Evolutionary conservation across 2,329 filamentous ascomycete species (phyloP), one percentile per base, ranked within the genome.

Genomic region (Neofusicoccum sp.): DNA sequence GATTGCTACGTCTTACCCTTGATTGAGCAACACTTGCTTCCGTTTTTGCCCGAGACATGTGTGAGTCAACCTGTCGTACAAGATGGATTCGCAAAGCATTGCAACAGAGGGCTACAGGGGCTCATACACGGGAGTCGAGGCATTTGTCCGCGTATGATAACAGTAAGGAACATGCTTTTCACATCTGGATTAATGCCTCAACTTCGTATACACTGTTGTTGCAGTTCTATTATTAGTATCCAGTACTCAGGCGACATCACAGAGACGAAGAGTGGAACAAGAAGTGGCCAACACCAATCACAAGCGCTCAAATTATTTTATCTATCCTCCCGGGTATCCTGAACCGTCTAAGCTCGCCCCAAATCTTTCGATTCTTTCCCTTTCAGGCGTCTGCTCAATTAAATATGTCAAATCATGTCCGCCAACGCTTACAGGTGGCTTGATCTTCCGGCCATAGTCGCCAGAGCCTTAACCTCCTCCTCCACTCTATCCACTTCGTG

Each of bases 401-500:
- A 38, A 7, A 38, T 14, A 38, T 38, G 7, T n/a, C n/a, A n/a
- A n/a, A 4, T 14, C 34, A 3, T 14, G 14, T 51, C 33, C 12
- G n/a, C 40, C 20, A 4, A 12, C 31, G 2, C 31, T 44, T 53
- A 60, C 58, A 60, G 53, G 47, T 60, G 58, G 47, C 58, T 60
- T 30, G 40, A 34, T 16, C 58, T 49, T 9, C 53, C 47, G 38
- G 47, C 58, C 7, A 60, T 26, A 24, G 40, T 36, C 11, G 48
- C 31, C 45, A 60, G 14, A 9, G 58, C 45, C 20, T 47, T 54
- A 40, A 78, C 66, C 67, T 78, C 74, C 34, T 73, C 68, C 34
- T 72, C 68, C 36, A 78, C 66, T 65, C 73, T 75, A 63, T 77
- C 71, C 47, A 71, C 66, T 68, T 80, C 79, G 36, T 70, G 75